Conservation (phyloP, 352 stramenopile genomes). For the Pythium guiyangense region DNA sequence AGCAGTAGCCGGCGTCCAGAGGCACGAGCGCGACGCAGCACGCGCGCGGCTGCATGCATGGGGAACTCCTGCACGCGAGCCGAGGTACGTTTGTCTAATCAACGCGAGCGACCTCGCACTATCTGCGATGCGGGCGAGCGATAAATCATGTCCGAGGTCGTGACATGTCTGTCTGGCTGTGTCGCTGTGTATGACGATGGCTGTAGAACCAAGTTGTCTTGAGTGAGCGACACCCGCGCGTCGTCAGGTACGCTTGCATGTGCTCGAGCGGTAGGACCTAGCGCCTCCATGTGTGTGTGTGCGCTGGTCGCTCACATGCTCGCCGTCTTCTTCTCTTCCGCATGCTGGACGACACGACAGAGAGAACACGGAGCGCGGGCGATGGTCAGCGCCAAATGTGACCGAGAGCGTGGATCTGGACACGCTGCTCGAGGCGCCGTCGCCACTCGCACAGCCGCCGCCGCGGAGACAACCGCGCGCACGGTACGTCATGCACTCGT, state of each 20-base stretch:
- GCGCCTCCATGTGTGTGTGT: background rate
- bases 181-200: background rate
- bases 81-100: conserved; percentile 37
- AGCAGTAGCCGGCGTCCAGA: background rate
- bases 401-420: conserved; percentile 73
- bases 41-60: conserved; percentile 23
- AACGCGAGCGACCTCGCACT: no score
- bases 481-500: conserved; percentile 31
- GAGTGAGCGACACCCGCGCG: conserved; percentile 39
- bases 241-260: conserved; percentile 28
- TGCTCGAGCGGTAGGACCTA: background rate
- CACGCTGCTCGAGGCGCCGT: conserved; percentile 70
- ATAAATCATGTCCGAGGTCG: background rate
- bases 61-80: conserved; percentile 60
- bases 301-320: background rate
- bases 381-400: conserved; percentile 66
- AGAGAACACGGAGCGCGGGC: conserved; percentile 31
- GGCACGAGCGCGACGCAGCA: background rate
- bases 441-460: conserved; percentile 22
- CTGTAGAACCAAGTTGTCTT: conserved; percentile 69
- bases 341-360: background rate
- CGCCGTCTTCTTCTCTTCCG: background rate
- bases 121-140: no score
- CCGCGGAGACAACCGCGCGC: conserved; percentile 31
- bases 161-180: background rate